Percentiles rank a stretch among this genome's conserved stretches.
These are phyloP conservation scores for Solanum habrochaites DNA, from an alignment of 257 asterid species.

Conservation along the genomic window DNA sequence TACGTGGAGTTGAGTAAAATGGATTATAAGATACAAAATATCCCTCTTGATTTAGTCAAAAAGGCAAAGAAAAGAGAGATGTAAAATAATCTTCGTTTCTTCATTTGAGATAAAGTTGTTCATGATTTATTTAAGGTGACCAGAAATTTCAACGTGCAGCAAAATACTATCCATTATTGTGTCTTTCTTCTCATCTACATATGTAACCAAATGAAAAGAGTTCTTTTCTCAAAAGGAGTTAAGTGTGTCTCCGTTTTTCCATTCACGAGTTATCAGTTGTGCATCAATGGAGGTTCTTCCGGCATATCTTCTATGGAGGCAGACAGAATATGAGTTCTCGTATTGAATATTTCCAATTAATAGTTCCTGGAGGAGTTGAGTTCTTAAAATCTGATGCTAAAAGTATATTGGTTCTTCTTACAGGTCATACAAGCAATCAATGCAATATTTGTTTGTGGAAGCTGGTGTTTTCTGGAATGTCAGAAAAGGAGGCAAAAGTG, in stretches of 20 bases:
- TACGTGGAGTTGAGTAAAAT: not conserved
- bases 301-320: constrained; percentile 78
- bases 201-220: constrained; percentile 59
- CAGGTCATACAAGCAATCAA: constrained; percentile 63
- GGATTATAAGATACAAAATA: not conserved
- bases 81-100: not conserved
- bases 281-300: constrained; percentile 80
- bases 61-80: not conserved
- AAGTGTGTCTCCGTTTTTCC: constrained; percentile 52
- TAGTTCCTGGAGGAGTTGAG: not conserved
- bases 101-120: not conserved
- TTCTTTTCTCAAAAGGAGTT: constrained; percentile 44
- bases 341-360: not conserved
- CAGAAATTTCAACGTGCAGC: constrained; percentile 39
- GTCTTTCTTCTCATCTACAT: constrained; percentile 61
- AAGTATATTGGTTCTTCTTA: constrained; percentile 5
- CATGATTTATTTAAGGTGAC: constrained; percentile 7
- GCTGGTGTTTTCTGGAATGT: constrained; percentile 46
- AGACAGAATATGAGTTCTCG: constrained; percentile 42
- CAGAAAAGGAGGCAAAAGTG: constrained; percentile 47
- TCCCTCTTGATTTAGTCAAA: not conserved
- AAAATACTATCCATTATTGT: constrained; percentile 68
- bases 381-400: not conserved
- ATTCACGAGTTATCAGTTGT: constrained; percentile 51
- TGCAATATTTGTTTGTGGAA: constrained; percentile 65